phyloP scores from a whole-genome alignment of 495 filamentous ascomycete species.

The Penicillium steckii region DNA sequence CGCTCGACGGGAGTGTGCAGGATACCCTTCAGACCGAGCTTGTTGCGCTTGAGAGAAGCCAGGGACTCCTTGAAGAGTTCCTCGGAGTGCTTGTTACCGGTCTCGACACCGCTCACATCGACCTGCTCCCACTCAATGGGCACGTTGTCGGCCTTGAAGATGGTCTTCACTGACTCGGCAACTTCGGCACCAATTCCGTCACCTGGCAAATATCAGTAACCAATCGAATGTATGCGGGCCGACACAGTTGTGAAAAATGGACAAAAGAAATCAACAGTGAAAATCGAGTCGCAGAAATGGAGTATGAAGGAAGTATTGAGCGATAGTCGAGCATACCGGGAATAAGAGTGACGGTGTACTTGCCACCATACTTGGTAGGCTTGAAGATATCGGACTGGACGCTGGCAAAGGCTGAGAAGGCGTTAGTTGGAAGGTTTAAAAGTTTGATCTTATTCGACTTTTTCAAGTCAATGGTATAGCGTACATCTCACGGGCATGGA shows the following conservation, averaged over 20 bases:
- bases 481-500: conserved; percentile 45
- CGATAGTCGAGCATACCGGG: conserved; percentile 64
- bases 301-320: no score
- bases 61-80: conserved; percentile 93
- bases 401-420: conserved; percentile 59
- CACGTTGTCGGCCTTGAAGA: conserved; percentile 99
- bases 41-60: conserved; percentile 93
- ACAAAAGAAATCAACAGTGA: neutral
- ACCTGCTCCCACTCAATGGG: conserved; percentile 99
- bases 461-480: conserved; percentile 24
- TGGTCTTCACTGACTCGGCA: conserved; percentile 94
- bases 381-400: conserved; percentile 90
- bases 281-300: neutral
- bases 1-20: conserved; percentile 95
- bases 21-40: conserved; percentile 95
- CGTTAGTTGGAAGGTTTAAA: conserved; percentile 13
- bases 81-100: conserved; percentile 84
- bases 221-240: neutral
- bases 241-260: neutral
- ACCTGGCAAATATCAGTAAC: conserved; percentile 44
- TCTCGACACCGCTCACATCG: conserved; percentile 89
- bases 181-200: conserved; percentile 99
- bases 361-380: conserved; percentile 98
- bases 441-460: neutral
- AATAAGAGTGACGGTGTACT: conserved; percentile 98